These are phyloP conservation scores for Arabis hirsuta DNA, from an alignment of 345 rosid genomes.

Conservation along the genomic window DNA sequence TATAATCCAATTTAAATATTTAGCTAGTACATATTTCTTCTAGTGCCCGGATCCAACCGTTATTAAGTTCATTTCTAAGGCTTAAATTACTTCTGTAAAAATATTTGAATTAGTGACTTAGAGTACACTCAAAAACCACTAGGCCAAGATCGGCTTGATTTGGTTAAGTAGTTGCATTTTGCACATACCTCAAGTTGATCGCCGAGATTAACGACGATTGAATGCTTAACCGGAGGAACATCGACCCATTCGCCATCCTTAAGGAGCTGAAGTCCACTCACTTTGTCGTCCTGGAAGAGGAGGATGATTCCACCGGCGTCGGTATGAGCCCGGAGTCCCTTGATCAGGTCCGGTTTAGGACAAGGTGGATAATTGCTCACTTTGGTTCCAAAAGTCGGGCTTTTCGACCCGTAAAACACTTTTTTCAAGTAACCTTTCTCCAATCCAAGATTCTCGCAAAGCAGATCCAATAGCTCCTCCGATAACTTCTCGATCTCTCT, in stretches of 20 bases:
- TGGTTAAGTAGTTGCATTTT: constrained; percentile 8
- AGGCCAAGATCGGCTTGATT: too few relatives aligned
- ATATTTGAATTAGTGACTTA: too few relatives aligned
- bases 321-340: constrained; percentile 96
- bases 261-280: constrained; percentile 94
- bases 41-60: too few relatives aligned
- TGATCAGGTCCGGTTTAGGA: constrained; percentile 85
- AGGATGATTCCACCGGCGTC: constrained; percentile 97
- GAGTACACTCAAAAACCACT: too few relatives aligned
- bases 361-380: constrained; percentile 98
- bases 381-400: constrained; percentile 89
- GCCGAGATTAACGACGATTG: constrained; percentile 91
- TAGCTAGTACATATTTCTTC: background rate
- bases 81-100: too few relatives aligned
- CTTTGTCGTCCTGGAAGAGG: constrained; percentile 84
- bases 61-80: too few relatives aligned
- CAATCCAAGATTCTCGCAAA: constrained; percentile 85
- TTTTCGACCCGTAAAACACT: constrained; percentile 64
- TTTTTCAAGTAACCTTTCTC: constrained; percentile 80
- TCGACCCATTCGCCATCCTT: constrained; percentile 88
- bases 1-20: background rate
- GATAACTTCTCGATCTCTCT: constrained; percentile 73
- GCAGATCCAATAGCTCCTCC: constrained; percentile 72
- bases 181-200: constrained; percentile 84
- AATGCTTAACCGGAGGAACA: constrained; percentile 94